These are phyloP conservation scores for Spergularia azorica DNA, from an alignment of 179 eudicot species.

Conservation along the genomic window DNA sequence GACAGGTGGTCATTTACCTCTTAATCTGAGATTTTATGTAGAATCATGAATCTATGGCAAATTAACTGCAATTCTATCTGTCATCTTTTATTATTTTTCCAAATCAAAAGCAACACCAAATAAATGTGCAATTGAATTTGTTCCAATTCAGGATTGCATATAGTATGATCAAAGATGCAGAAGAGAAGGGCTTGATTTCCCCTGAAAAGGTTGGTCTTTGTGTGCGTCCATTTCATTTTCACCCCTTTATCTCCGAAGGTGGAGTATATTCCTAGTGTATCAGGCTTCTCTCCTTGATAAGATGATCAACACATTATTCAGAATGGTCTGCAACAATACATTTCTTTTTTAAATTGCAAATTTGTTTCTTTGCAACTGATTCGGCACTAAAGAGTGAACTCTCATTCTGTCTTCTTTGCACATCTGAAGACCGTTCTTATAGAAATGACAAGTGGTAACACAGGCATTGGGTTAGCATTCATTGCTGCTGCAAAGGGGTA, in stretches of 20 bases:
- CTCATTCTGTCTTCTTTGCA: background rate
- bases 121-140: background rate
- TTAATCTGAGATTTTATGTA: background rate
- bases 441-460: conserved; percentile 74
- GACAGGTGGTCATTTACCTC: conserved; percentile 52
- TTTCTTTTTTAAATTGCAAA: background rate
- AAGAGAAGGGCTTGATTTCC: conserved; percentile 45
- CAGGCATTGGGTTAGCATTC: conserved; percentile 79
- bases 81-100: background rate
- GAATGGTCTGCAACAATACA: no score
- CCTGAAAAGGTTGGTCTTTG: conserved; percentile 39
- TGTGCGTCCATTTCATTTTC: background rate
- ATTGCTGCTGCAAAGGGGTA: conserved; percentile 81
- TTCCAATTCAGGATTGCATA: conserved; percentile 36
- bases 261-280: background rate
- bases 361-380: background rate
- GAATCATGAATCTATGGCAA: background rate
- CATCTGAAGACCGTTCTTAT: conserved; percentile 58
- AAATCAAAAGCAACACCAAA: background rate
- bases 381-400: background rate
- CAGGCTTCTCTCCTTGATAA: background rate
- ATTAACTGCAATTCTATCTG: background rate
- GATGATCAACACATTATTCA: no score
- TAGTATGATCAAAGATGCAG: conserved; percentile 51
- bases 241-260: background rate